These are phyloP conservation scores for Elongisporangium prolatum DNA, from an alignment of 352 stramenopile species.

Conservation along the genomic window DNA sequence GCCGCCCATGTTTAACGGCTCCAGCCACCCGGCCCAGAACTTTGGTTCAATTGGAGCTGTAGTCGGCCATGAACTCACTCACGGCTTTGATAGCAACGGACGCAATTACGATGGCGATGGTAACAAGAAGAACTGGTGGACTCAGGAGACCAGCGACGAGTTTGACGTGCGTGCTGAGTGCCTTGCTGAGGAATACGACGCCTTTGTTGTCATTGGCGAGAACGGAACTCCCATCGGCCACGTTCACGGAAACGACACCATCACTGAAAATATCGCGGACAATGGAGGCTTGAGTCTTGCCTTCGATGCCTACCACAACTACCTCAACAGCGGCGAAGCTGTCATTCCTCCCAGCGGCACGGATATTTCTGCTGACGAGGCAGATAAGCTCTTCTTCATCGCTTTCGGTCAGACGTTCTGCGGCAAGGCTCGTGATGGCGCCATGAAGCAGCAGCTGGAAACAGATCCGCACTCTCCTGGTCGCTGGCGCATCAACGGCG, in stretches of 20 bases:
- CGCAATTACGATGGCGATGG: constrained; percentile 79
- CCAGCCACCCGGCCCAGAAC: constrained; percentile 77
- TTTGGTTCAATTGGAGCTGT: constrained; percentile 90
- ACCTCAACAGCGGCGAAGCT: constrained; percentile 8
- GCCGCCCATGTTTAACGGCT: constrained; percentile 85
- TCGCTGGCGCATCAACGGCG: constrained; percentile 61
- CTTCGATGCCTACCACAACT: constrained; percentile 48
- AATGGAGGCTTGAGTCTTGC: constrained; percentile 58
- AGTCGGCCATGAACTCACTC: constrained; percentile 92
- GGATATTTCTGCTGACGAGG: constrained; percentile 13
- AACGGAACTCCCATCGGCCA: constrained; percentile 25
- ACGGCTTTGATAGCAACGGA: constrained; percentile 92
- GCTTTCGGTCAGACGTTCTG: constrained; percentile 65
- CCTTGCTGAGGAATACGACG: constrained; percentile 50
- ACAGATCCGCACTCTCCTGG: constrained; percentile 39
- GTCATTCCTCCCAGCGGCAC: constrained; percentile 1
- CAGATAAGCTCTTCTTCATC: constrained; percentile 61
- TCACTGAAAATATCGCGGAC: constrained; percentile 78
- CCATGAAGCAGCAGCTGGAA: constrained; percentile 23
- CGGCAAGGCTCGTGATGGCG: constrained; percentile 36
- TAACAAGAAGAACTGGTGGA: constrained; percentile 92
- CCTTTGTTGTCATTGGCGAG: constrained; percentile 27
- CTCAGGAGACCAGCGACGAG: constrained; percentile 49
- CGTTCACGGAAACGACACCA: constrained; percentile 56
- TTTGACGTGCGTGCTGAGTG: constrained; percentile 63